These are phyloP conservation scores for Neocatenulostroma microsporum DNA, from an alignment of 2,329 filamentous ascomycete genomes.

Conservation along the genomic window DNA sequence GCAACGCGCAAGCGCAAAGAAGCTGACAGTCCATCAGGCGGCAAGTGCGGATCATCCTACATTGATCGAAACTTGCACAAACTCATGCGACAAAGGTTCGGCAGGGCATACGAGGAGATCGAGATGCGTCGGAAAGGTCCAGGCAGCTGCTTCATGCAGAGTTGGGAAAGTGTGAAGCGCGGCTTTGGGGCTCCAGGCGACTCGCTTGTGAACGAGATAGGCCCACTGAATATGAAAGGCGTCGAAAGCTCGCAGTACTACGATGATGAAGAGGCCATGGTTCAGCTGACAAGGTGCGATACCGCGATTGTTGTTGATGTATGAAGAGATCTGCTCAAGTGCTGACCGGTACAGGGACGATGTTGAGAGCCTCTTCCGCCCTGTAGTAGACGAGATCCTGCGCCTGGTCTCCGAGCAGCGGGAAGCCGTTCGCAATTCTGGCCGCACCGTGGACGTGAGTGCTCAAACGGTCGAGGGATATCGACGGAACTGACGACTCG, in stretches of 20 bases:
- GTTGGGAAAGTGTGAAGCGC: slow-evolving; percentile 12
- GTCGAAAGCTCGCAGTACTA: slow-evolving; percentile 2
- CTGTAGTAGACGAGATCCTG: slow-evolving; percentile 7
- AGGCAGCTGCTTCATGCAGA: slow-evolving; percentile 11
- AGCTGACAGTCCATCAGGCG: no score
- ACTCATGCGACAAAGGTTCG: slow-evolving; percentile 13
- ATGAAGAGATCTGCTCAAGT: no score
- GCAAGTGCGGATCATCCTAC: slow-evolving; percentile 12
- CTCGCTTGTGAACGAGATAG: not conserved
- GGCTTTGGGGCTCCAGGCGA: slow-evolving; percentile 1
- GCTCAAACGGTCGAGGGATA: no score
- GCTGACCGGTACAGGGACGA: slow-evolving; percentile 8
- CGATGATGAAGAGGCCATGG: slow-evolving; percentile 8
- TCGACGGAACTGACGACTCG: slow-evolving; percentile 10
- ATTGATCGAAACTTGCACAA: slow-evolving; percentile 12
- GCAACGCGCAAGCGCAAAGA: no score
- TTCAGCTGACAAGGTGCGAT: slow-evolving; percentile 7
- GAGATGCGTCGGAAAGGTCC: slow-evolving; percentile 8
- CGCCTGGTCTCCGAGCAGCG: slow-evolving; percentile 6
- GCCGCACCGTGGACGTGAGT: no score
- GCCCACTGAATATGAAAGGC: slow-evolving; percentile 1
- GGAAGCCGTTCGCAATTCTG: not conserved
- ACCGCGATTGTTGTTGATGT: no score
- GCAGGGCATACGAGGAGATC: slow-evolving; percentile 7
- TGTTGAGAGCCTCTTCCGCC: slow-evolving; percentile 6